Base-by-base conservation (phyloP, 2,329 filamentous ascomycete species). In the Tolypocladium tropicale region DNA sequence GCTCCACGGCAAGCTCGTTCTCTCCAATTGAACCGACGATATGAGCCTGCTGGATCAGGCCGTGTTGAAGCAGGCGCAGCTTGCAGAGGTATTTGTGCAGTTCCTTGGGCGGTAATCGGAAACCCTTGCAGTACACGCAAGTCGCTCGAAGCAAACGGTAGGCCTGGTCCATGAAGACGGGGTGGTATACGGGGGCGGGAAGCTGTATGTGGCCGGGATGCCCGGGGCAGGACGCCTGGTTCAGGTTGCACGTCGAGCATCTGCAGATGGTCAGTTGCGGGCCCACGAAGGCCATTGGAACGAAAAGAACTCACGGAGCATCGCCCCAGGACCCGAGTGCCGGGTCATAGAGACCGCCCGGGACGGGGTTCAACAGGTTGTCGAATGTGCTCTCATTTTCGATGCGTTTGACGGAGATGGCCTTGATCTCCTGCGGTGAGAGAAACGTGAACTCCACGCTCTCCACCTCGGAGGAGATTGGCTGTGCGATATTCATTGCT, bases 181-280 rank as follows among this genome's bases (percentile, higher is more conserved):
- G 90, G 71, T 99, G 93, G 70, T 97, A 99, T 54, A 96, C 89
- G 51, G 89, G 90, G 14, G 92, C 87, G 16, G 94, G 92, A 14
- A 99, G 84, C 65, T 96, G 90, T 70, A 99, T 95, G 68, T 99
- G 94, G 54, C 94, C 95, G 58, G 88, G 83, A 75, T 99, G 95
- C 56, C 95, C 95, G 7, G 93, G 90, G 70, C 95, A 99, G 64
- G 83, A 83, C 67, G 85, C 81, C 59, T 85, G 86, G 66, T 86
- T 88, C 62, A 95, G 80, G 63, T 93, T 90, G 75, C 94, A 99
- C 70, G 94, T 99, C 64, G 90, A 81, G 75, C 94, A 99, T 68
- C 90, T 95, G 57, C 25, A 16, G 50, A 49, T 18, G 0, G 34
- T 60, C 53, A 58, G 59, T 33, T 14, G 23, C 23, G 5, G 36